phyloP scores from a whole-genome alignment of 2,329 filamentous ascomycete species.

The Colletotrichum destructivum region DNA sequence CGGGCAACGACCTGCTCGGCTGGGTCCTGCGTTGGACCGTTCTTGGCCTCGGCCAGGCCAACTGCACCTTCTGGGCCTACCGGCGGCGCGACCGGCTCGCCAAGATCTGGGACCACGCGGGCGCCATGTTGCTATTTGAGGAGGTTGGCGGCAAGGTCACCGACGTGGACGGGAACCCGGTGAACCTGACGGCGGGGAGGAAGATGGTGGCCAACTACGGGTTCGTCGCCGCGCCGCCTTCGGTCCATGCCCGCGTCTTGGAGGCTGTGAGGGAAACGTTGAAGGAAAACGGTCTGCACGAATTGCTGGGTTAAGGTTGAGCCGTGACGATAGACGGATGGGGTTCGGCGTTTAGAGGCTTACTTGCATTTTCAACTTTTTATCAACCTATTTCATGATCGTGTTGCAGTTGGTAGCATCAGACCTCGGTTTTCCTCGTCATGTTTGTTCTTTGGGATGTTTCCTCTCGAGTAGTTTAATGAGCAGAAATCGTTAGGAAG shows the following conservation, averaged over 20 bases:
- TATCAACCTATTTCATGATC: neutral
- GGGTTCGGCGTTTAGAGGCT: neutral
- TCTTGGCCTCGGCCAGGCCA: conserved; percentile 67
- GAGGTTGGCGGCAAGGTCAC: conserved; percentile 70
- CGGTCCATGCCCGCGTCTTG: conserved; percentile 61
- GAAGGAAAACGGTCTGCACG: conserved; percentile 50
- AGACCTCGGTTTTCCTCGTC: neutral
- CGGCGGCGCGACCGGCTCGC: conserved; percentile 61
- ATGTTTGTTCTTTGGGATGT: no score
- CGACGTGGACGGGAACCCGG: conserved; percentile 65
- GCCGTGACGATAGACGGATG: neutral
- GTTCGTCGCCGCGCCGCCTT: conserved; percentile 67
- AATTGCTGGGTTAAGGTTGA: conserved; percentile 46
- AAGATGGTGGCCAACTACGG: conserved; percentile 67
- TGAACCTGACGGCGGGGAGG: conserved; percentile 66
- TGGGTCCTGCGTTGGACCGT: conserved; percentile 72
- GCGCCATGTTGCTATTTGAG: conserved; percentile 71
- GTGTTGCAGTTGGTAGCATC: no score
- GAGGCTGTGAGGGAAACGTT: conserved; percentile 53
- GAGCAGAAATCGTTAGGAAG: no score
- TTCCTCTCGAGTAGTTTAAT: no score
- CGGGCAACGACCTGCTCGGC: conserved; percentile 67
- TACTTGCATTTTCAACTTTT: neutral
- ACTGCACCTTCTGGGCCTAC: conserved; percentile 72
- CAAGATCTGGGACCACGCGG: conserved; percentile 74